Percentiles rank a stretch among this genome's conserved stretches.
phyloP scores from a whole-genome alignment of 305 asterid genomes.

The Solanum chacoense region DNA sequence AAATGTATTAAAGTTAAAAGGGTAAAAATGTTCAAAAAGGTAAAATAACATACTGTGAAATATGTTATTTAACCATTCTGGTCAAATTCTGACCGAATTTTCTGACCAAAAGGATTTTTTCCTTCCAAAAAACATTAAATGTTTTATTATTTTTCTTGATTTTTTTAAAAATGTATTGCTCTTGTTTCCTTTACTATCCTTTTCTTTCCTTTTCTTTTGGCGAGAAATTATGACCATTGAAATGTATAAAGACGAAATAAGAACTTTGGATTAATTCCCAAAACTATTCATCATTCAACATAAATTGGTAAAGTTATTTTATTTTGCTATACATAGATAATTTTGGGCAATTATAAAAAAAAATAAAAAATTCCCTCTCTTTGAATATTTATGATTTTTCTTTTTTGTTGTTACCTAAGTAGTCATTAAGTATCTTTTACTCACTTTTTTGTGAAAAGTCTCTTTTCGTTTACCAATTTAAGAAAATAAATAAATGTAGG shows the following conservation, averaged over 20 bases:
- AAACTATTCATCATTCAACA: not conserved
- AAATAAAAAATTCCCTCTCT: not conserved
- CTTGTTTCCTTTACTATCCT: not conserved
- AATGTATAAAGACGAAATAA: not conserved
- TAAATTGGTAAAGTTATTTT: not conserved
- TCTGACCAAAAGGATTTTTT: no score
- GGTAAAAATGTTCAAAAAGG: no score
- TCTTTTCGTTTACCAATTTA: not conserved
- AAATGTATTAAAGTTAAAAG: no score
- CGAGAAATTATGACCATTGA: not conserved
- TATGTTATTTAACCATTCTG: no score
- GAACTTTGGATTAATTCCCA: not conserved
- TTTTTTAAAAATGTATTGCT: no score
- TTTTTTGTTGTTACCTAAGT: not conserved
- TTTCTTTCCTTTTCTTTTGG: not conserved
- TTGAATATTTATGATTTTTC: not conserved
- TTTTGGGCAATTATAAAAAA: no score
- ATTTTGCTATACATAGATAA: no score
- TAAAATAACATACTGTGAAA: no score
- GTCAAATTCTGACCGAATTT: no score
- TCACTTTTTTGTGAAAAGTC: not conserved
- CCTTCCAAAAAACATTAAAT: no score
- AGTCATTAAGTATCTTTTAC: not conserved
- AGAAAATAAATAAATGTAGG: not conserved
- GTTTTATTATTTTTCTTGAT: not conserved